Base-by-base conservation (phyloP, 495 filamentous ascomycete genomes). In the Neurospora intermedia region DNA sequence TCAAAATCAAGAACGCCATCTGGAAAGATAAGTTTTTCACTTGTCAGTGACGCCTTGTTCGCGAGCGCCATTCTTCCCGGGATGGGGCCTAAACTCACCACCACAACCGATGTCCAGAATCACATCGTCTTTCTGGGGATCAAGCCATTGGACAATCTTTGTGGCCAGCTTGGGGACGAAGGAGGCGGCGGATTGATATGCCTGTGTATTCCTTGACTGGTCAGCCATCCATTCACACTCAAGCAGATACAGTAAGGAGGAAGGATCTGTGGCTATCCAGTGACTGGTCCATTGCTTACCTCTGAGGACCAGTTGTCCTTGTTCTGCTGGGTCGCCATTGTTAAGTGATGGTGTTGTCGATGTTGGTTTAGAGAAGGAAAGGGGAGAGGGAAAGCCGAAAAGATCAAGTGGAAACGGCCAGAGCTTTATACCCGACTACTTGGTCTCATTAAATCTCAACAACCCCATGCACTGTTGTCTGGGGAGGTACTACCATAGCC, bases 101-200 rank as follows among this genome's bases (percentile, higher is more conserved):
- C 92, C 92, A 76, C 92, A 94, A 23, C 92, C 92, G 40, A 94
- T 79, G 78, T 94, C 92, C 18, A 94, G 84, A 75, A 94, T 86
- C 43, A 79, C 80, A 77, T 93, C 91, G 76, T 85, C 82, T 20
- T 82, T 83, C 74, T 88, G 84, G 7, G 88, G 87, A 71, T 89
- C 85, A 5, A 94, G 87, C 84, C 88, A 90, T 71, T 84, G 77
- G 39, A 92, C 70, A n/a, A 94, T 84, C 73, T 87, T 90, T 6
- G 83, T 84, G 11, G 92, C 88, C 9, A 93, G 85, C 75, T 89
- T 84, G 15, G 92, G 89, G 20, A 93, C 91, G 78, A 94, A 94
- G n/a, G 88, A 85, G 3, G 91, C 92, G 35, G 89, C 86, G 71
- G 86, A 80, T 66, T 86, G 85, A 79, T 93, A 93, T 69, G 85